phyloP scores from a whole-genome alignment of 1,284 basidiomycete species.

The Volvariella volvacea region DNA sequence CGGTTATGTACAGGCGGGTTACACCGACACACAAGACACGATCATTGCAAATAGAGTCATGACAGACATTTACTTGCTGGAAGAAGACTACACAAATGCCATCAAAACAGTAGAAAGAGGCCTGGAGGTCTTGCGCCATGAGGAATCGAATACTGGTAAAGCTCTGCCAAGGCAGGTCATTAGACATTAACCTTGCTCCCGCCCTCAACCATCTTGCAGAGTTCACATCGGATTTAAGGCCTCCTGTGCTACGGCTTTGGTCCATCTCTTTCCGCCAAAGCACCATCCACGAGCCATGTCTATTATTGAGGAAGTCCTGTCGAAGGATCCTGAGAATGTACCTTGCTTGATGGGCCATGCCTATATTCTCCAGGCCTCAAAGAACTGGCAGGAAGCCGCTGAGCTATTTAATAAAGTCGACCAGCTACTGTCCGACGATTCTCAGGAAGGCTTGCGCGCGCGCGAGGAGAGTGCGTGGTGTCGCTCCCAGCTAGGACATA shows the following conservation, averaged over 20 bases:
- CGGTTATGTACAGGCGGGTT: slow-evolving; percentile 46
- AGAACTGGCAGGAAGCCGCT: slow-evolving; percentile 69
- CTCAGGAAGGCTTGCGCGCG: slow-evolving; percentile 56
- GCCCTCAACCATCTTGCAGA: slow-evolving; percentile 23
- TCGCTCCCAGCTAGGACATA: slow-evolving; percentile 49
- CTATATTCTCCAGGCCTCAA: slow-evolving; percentile 61
- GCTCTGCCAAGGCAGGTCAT: slow-evolving; percentile 43
- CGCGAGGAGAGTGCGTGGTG: slow-evolving; percentile 88
- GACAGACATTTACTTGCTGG: slow-evolving; percentile 65
- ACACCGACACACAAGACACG: slow-evolving; percentile 48
- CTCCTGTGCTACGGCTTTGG: slow-evolving; percentile 66
- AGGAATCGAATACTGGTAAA: slow-evolving; percentile 56
- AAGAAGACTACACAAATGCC: slow-evolving; percentile 74
- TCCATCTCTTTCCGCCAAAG: slow-evolving; percentile 86
- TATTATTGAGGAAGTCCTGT: slow-evolving; percentile 70
- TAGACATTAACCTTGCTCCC: slow-evolving; percentile 1
- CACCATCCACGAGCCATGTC: slow-evolving; percentile 77
- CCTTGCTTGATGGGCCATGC: slow-evolving; percentile 71
- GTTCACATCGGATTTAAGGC: slow-evolving; percentile 57
- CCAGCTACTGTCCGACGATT: slow-evolving; percentile 37
- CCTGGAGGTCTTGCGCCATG: slow-evolving; percentile 48
- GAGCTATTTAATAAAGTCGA: slow-evolving; percentile 52
- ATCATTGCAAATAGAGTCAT: slow-evolving; percentile 71
- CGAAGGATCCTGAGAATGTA: slow-evolving; percentile 55
- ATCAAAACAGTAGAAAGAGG: slow-evolving; percentile 69